Base-by-base conservation (phyloP, 345 rosid genomes). In the Populus tremula region DNA sequence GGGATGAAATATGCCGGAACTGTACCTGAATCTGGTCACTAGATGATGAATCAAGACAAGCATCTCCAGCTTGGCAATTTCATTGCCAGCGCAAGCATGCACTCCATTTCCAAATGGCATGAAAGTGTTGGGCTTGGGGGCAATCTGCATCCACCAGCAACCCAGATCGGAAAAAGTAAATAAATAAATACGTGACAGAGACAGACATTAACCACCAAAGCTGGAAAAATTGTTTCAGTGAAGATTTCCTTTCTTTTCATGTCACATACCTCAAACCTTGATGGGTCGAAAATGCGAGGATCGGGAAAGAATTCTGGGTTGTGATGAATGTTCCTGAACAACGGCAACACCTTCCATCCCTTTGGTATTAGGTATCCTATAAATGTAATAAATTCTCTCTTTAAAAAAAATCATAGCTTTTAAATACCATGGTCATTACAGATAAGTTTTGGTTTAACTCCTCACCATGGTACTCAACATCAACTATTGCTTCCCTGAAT, bases 331-430 rank as follows among this genome's bases (percentile, higher is more conserved):
- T 91, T 93, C 90, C 99, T 87, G 87, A 96, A 96, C 67, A 93
- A 73, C 77, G 99, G 99, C 98, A 96, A 88, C 82, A 96, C 99
- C 84, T 96, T 96, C 99, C 99, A 96, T 53, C 99, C 99, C 75
- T 90, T 93, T 29, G 99, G 99, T 78, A 96, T 96, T 71, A 87
- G 83, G 81, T 88, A 89, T 45, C 99, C 99, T 96, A 81, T 64
- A 76, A 17, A 64, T 5, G 23, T 3, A 5, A 36, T 9, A 31
- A 67, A 17, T 16, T 47, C 14, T 35, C 29, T 59, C 0, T 59
- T n/a, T n/a, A 0, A 62, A 29, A n/a, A 66, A 23, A 25, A 38
- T 18, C 9, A 59, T 8, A 59, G 12, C 14, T n/a, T 9, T 59
- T 7, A 59, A 59, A 23, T 9, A n/a, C 63, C 63, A n/a, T n/a